Percentiles rank a stretch among this genome's conserved stretches.
Evolutionary conservation across 2,329 filamentous ascomycete species (phyloP).

Genomic region (Pestalotiopsis sp.): DNA sequence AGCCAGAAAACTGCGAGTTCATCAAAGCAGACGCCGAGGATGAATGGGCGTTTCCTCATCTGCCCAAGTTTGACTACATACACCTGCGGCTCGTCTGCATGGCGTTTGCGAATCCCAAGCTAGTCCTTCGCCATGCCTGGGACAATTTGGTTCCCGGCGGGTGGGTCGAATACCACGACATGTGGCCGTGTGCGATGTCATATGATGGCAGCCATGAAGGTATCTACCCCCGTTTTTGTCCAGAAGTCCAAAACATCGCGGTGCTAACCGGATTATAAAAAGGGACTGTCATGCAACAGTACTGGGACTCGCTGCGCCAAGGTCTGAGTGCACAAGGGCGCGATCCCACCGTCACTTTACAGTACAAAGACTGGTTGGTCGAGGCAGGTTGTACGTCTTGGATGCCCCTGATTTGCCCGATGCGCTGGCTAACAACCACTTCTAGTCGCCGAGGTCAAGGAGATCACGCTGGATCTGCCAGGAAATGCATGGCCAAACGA

Average conservation of each 20-base stretch:
- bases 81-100: constrained; percentile 39
- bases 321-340: not conserved
- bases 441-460: constrained; percentile 21
- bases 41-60: constrained; percentile 12
- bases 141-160: constrained; percentile 36
- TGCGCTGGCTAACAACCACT: not conserved
- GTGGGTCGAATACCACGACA: constrained; percentile 26
- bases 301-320: not conserved
- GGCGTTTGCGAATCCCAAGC: constrained; percentile 47
- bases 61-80: constrained; percentile 15
- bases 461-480: constrained; percentile 21
- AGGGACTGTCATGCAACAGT: constrained; percentile 5
- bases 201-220: constrained; percentile 18
- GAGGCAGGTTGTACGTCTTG: constrained; percentile 17
- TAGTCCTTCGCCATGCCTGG: constrained; percentile 44
- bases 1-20: constrained; percentile 16
- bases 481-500: constrained; percentile 27
- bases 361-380: constrained; percentile 20
- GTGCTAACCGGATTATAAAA: too few species aligned
- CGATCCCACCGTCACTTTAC: not conserved
- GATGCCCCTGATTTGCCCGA: constrained; percentile 6
- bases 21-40: constrained; percentile 17
- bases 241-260: not conserved
- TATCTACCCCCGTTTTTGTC: constrained; percentile 11
- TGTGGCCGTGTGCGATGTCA: not conserved